Base-by-base conservation (phyloP, 164 flowering plant species). In the Tinospora cordifolia region DNA sequence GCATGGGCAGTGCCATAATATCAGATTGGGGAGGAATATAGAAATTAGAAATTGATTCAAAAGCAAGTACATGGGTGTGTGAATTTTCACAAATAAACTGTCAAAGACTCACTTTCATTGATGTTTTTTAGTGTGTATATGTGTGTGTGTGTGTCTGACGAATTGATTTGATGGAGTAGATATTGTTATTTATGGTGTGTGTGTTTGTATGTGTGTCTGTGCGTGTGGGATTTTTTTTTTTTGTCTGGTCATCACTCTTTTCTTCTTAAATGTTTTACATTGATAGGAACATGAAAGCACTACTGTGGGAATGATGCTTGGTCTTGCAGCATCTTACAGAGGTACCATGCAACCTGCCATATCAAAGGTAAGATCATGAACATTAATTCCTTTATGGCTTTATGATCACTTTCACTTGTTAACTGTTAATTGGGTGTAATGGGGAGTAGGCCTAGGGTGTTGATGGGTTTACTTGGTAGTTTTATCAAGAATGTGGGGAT, bases 311-410 rank as follows among this genome's bases (percentile, higher is more conserved):
- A 68, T 94, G 76, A 83, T 94, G 92, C 97, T 94, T 82, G 99
- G 99, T 71, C 82, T 94, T 66, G 97, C 98, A 46, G 97, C 99
- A 76, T 89, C 98, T 27, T 81, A 87, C 65, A 79, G 93, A 76
- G 96, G 98, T 24, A 90, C 98, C 17, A 92, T 94, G 99, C 83
- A 89, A 66, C 97, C 96, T 15, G 83, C 87, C 67, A 85, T 94
- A 81, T 85, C 92, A 44, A 94, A 90, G 96, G 99, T 90, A 75
- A 74, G 24, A 8, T 2, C 66, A 27, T 66, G 57, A 14, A 8
- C 3, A n/a, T 24, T 46, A 22, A 19, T 39, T 58, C 8, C 24
- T 3, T 70, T 19, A 39, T 30, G 36, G 36, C 36, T 30, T 30
- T 30, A 30, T 30, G 65, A 30, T 30, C 30, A 39, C 38, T 40